Evolutionary conservation across 805 yeast species (phyloP), one percentile per base, ranked within the genome.

Genomic region (Sugiyamaella floridensis): DNA sequence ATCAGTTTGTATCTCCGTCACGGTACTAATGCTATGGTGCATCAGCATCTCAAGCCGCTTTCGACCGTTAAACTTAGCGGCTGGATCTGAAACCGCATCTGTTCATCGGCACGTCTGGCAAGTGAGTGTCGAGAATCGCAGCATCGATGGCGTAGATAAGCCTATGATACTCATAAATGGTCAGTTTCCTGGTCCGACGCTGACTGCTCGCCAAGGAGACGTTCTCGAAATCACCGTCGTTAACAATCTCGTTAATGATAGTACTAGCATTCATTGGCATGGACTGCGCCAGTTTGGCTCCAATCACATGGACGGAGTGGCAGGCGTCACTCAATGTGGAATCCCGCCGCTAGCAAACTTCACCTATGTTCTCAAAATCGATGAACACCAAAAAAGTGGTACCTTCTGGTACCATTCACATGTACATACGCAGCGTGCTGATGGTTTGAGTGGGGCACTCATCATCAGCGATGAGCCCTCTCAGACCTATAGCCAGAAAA

Each of bases 341-440:
- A 74, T 79, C 12, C 67, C 66, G 8, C 69, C 75, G 9, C 79
- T 78, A 1, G 65, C 61, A 3, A 54, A 63, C 2, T 76, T 71
- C 61, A 63, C 68, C 1, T 76, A 79, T 56, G 58, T 63, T 29
- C 78, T 79, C 58, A 67, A 67, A n/a, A 32, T 32, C 9, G 37
- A 32, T 14, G 64, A 69, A 2, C 63, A 60, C 1, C 66, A 65
- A 43, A 78, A 75, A 50, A 58, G 67, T 14, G 83, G 83, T 0
- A 73, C 81, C 0, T 75, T 64, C 48, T 79, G 83, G 83, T 79
- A 77, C 60, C 83, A 79, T 56, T 71, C 80, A 2, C 83, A 79
- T 51, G 66, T 64, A 48, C 61, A 69, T 3, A 73, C 75, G 1
- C 79, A 78, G 57, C 67, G 73, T 46, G 68, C 74, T 37, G 78